A percentile compares a stretch with the other conserved stretches of the same genome.
Conservation (phyloP, 805 yeast genomes). For the Teunomyces barrocoloradensis region DNA sequence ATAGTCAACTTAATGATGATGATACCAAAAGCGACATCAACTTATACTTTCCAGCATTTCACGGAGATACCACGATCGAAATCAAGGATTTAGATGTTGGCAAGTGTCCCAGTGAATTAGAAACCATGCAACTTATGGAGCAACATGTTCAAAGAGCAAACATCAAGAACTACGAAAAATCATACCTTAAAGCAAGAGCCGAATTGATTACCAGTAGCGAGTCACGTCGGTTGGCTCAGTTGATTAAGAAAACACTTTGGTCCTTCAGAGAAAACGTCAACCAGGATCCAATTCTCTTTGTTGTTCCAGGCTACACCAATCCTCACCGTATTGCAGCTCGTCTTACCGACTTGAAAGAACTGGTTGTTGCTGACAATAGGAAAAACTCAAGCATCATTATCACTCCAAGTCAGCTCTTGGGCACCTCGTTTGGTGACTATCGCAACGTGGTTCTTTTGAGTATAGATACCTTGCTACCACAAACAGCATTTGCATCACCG, state of each 20-base stretch:
- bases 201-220: background rate
- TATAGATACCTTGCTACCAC: conserved; percentile 21
- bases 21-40: background rate
- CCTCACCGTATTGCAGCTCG: conserved; percentile 2
- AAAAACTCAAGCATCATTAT: conserved; percentile 5
- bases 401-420: conserved; percentile 15
- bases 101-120: conserved; percentile 7
- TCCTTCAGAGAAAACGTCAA: conserved; percentile 6
- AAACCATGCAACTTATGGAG: conserved; percentile 8
- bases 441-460: conserved; percentile 16
- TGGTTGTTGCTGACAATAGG: background rate
- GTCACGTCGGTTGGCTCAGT: background rate
- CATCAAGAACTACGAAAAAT: conserved; percentile 14
- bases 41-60: background rate
- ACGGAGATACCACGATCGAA: background rate
- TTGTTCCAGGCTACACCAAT: conserved; percentile 16
- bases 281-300: conserved; percentile 10
- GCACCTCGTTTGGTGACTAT: conserved; percentile 8
- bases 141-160: conserved; percentile 10
- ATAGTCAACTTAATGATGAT: background rate
- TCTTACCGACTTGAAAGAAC: background rate
- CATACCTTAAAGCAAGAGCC: conserved; percentile 9
- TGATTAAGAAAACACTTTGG: background rate
- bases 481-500: conserved; percentile 14
- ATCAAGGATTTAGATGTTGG: conserved; percentile 8